phyloP scores from a whole-genome alignment of 2,329 filamentous ascomycete genomes.

The Ophiocordyceps camponoti-rufipedis region DNA sequence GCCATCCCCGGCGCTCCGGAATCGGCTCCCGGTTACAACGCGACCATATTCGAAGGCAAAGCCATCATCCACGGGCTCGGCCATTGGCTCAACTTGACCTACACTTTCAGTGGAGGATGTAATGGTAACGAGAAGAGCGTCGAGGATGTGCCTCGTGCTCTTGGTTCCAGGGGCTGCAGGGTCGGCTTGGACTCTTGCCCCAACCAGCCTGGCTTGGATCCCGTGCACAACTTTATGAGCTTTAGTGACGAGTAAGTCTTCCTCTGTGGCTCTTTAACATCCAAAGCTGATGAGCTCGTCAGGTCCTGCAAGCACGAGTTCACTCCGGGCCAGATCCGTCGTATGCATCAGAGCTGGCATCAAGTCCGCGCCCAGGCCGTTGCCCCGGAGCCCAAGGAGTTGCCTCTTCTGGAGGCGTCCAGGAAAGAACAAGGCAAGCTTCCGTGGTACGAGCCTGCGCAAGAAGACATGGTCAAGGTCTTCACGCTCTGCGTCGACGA shows the following conservation, averaged over 20 bases:
- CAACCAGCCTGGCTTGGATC: slow-evolving; percentile 12
- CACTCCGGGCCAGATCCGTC: slow-evolving; percentile 4
- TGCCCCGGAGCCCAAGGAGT: not conserved
- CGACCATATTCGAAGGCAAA: not conserved
- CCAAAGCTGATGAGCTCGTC: not conserved
- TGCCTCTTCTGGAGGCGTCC: not conserved
- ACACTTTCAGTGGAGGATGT: not conserved
- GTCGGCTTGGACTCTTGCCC: slow-evolving; percentile 4
- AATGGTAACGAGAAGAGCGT: not conserved
- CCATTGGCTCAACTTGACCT: not conserved
- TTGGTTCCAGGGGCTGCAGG: not conserved
- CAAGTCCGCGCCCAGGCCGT: not conserved
- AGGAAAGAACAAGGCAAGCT: not conserved
- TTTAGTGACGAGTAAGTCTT: slow-evolving; percentile 22
- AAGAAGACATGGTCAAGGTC: not conserved
- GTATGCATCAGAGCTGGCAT: slow-evolving; percentile 3
- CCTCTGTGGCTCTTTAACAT: too few relatives aligned
- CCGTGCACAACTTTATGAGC: slow-evolving; percentile 21
- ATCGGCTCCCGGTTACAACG: not conserved
- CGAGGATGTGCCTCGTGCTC: not conserved
- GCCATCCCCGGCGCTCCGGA: not conserved
- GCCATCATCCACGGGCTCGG: not conserved
- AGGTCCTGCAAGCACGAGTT: slow-evolving; percentile 4
- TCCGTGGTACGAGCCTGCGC: not conserved
- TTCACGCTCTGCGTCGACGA: not conserved